These are phyloP conservation scores for Syncephalis plumigaleata DNA, from an alignment of 371 early-diverging fungal species.

Conservation along the genomic window DNA sequence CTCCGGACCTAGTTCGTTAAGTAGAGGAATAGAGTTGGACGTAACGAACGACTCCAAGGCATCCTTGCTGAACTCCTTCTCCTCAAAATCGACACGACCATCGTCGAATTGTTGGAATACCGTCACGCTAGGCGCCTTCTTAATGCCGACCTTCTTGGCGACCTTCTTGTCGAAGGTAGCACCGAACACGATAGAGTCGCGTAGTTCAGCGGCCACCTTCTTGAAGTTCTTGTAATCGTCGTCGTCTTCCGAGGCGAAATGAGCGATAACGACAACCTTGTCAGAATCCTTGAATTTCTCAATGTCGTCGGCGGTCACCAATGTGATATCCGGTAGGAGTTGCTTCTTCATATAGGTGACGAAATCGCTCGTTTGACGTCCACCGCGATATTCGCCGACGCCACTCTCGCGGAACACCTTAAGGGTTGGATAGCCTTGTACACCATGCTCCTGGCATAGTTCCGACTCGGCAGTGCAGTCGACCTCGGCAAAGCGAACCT, in stretches of 20 bases:
- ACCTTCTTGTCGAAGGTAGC: slow-evolving; percentile 20
- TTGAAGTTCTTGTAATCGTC: slow-evolving; percentile 41
- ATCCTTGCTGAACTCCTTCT: slow-evolving; percentile 30
- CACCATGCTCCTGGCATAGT: slow-evolving; percentile 58
- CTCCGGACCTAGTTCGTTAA: slow-evolving; percentile 77
- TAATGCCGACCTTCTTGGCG: slow-evolving; percentile 24
- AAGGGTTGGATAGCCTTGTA: slow-evolving; percentile 87
- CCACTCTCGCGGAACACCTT: slow-evolving; percentile 70
- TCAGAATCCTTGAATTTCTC: slow-evolving; percentile 56
- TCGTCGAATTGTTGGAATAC: slow-evolving; percentile 87
- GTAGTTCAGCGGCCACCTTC: slow-evolving; percentile 46
- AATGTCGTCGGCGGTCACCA: slow-evolving; percentile 41
- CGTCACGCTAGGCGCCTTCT: slow-evolving; percentile 37
- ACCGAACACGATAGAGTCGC: slow-evolving; percentile 78
- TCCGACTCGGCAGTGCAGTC: slow-evolving; percentile 82
- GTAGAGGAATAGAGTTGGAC: slow-evolving; percentile 57
- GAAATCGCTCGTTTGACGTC: slow-evolving; percentile 67
- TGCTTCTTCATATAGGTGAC: slow-evolving; percentile 85
- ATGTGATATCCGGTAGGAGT: slow-evolving; percentile 56
- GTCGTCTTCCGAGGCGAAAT: slow-evolving; percentile 29
- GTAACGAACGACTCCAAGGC: slow-evolving; percentile 43
- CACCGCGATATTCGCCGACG: slow-evolving; percentile 56
- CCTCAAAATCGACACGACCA: slow-evolving; percentile 35
- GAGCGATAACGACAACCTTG: slow-evolving; percentile 76
- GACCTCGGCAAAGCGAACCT: slow-evolving; percentile 74